Evolutionary conservation across 805 yeast species (phyloP), one percentile per base, ranked within the genome.

Genomic region (Wickerhamomyces alni): DNA sequence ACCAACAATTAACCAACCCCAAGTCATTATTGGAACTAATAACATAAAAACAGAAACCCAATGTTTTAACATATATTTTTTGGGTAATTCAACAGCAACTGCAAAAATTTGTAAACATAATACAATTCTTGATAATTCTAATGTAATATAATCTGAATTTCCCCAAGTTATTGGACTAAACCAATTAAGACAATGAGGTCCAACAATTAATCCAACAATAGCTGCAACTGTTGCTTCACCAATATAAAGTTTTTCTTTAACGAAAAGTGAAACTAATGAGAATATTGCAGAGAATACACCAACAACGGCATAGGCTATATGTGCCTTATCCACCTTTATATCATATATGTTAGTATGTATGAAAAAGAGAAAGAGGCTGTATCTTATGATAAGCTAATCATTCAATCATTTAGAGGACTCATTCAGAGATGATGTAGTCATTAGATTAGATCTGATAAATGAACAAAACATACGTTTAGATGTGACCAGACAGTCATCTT

Each of bases 161-260:
- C 95, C 95, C 97, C 97, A 88, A 5, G 73, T 64, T 8, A 75
- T 60, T 3, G 97, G 97, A 41, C 80, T 61, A 54, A 88, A 85
- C 95, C 96, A 86, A 41, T 79, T 64, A 26, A 87, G 63, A 54
- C 87, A 82, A 52, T 84, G 87, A 0, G 97, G 96, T 0, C 97
- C 97, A 8, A 88, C 78, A 17, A 88, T 85, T 10, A 87, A 66
- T 1, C 97, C 97, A 31, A 84, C 83, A 5, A 87, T 68, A 3
- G 91, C 78, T 0, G 96, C 95, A 3, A 87, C 86, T 0, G 93
- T 81, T 6, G 96, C 95, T 61, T 88, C 97, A 47, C 96, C 96
- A 17, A 88, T 81, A 57, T 83, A 88, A 11, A 87, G 70, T 50
- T 77, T 74, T 59, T 88, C 96, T 57, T 88, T 88, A 34, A 87